Percentiles rank a stretch among this genome's conserved stretches.
Conservation (phyloP, 1,139 yeast species). For the Meyerozyma elateridarum region DNA sequence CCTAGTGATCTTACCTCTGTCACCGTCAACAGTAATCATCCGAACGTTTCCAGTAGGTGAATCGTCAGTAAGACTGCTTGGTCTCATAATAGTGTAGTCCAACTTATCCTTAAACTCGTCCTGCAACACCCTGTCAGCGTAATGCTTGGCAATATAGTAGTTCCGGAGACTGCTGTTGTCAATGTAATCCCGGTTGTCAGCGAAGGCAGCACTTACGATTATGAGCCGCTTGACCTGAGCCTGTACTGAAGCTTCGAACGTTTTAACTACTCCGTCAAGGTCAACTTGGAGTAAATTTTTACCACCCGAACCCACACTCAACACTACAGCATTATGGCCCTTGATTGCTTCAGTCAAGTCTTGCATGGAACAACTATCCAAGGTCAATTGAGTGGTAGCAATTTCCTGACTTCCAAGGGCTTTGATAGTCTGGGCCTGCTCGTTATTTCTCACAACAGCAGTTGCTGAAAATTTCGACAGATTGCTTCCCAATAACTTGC, state of each 20-base stretch:
- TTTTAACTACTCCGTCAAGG: constrained; percentile 57
- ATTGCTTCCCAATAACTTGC: constrained; percentile 21
- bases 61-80: constrained; percentile 39
- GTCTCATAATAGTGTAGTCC: constrained; percentile 51
- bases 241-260: constrained; percentile 49
- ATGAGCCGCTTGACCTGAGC: constrained; percentile 46
- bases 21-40: constrained; percentile 12
- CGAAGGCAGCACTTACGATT: constrained; percentile 53
- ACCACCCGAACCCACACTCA: constrained; percentile 65
- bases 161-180: constrained; percentile 24
- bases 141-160: constrained; percentile 51
- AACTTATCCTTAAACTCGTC: constrained; percentile 28
- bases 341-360: constrained; percentile 34
- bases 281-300: constrained; percentile 51
- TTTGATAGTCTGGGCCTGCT: constrained; percentile 35
- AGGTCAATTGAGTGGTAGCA: constrained; percentile 32
- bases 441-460: constrained; percentile 47
- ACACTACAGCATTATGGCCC: constrained; percentile 55
- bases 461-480: constrained; percentile 31
- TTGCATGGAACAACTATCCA: constrained; percentile 27
- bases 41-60: constrained; percentile 34
- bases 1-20: constrained; percentile 19
- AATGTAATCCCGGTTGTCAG: constrained; percentile 42
- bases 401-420: constrained; percentile 11
- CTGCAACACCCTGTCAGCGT: constrained; percentile 48